Evolutionary conservation across 768 basidiomycete species (phyloP), one percentile per base, ranked within the genome.

Genomic region (Rhodotorula diobovata): DNA sequence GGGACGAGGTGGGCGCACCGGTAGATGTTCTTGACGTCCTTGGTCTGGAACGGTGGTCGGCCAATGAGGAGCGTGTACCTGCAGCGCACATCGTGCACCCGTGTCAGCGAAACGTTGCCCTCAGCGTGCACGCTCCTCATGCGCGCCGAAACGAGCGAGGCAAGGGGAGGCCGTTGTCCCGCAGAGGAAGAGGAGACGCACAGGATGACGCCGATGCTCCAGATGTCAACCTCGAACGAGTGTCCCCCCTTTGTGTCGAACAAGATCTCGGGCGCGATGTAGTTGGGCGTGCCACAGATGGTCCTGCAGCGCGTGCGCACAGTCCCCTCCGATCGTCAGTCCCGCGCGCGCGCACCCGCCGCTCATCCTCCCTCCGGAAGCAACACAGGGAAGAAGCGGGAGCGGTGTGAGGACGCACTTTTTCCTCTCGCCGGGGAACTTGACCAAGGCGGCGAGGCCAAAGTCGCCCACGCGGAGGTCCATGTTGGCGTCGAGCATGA

Each of bases 391-490:
- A 30, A 7, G 4, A 4, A 21, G 12, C 23, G 21, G 3, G 32
- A 23, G n/a, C 8, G 6, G 46, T 25, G 12, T 10, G 48, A 20
- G 25, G 10, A 80, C 83, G 75, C 72, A 84, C 87, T 97, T 97
- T 85, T 98, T 96, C 78, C 95, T 83, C 81, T 98, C 95, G 0
- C 95, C 95, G 20, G 90, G 91, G 79, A 87, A 94, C 82, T 97
- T 94, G 59, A 98, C 95, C 59, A 99, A 85, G 4, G 95, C 96
- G 0, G 96, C 95, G 32, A 99, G 84, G 18, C 95, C 95, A 81
- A 99, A 96, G 82, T 99, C 95, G 32, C 93, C 95, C 30, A 98
- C 93, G 79, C 96, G 92, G 79, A 97, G 84, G 79, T 96, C 92
- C 93, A 97, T 94, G 77, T 90, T 86, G 59, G 81, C 80, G 79